A percentile compares a stretch with the other conserved stretches of the same genome.
phyloP scores from a whole-genome alignment of 495 filamentous ascomycete species.

The Neurospora cerealis region DNA sequence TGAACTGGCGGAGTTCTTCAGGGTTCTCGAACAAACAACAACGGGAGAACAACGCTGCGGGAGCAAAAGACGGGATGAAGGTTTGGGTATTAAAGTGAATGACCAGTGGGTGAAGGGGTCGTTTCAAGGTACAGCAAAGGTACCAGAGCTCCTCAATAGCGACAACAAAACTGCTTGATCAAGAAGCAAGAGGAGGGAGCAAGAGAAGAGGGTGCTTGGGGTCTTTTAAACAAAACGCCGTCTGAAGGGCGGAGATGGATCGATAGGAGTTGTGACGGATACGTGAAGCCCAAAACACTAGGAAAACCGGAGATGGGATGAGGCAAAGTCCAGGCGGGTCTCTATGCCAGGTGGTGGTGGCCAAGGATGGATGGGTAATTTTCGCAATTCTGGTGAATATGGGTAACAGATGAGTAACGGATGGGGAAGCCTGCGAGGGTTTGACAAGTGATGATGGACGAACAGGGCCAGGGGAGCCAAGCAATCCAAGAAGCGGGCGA shows the following conservation, averaged over 20 bases:
- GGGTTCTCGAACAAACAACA: neutral
- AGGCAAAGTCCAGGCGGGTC: constrained; percentile 14
- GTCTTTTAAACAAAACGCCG: constrained; percentile 18
- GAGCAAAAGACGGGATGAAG: neutral
- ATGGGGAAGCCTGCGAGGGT: neutral
- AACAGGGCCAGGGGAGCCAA: neutral
- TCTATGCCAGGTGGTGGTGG: constrained; percentile 5
- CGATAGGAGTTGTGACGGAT: neutral
- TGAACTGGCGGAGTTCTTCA: neutral
- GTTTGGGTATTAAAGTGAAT: neutral
- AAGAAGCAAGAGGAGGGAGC: neutral
- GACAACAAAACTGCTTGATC: constrained; percentile 26
- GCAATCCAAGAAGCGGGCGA: neutral
- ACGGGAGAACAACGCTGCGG: neutral
- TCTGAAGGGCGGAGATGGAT: neutral
- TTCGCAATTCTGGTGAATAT: neutral
- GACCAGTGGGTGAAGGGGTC: neutral
- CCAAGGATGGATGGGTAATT: constrained; percentile 4
- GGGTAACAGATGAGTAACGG: neutral
- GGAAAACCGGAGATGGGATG: constrained; percentile 12
- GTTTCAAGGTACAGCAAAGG: constrained; percentile 21
- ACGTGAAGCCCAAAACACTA: neutral
- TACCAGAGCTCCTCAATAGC: constrained; percentile 30
- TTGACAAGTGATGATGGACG: neutral
- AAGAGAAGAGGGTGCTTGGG: constrained; percentile 4